These are phyloP conservation scores for Microdochium paspali DNA, from an alignment of 2,329 filamentous ascomycete genomes.

Conservation along the genomic window DNA sequence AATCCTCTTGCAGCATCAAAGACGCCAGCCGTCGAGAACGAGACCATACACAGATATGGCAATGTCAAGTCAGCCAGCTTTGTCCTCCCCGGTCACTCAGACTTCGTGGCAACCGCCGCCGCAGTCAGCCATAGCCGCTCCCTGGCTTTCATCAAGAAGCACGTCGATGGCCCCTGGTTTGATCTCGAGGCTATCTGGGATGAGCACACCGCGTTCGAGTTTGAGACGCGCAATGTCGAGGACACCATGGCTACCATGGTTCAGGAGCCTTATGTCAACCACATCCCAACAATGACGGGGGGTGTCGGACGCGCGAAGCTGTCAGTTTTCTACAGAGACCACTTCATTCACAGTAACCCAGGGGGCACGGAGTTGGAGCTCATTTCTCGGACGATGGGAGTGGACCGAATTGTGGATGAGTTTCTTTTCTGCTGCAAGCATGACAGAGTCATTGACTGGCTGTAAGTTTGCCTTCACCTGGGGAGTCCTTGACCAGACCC, in stretches of 20 bases:
- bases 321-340: slow-evolving; percentile 58
- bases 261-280: slow-evolving; percentile 69
- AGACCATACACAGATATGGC: slow-evolving; percentile 29
- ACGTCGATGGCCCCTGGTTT: slow-evolving; percentile 56
- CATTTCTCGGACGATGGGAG: slow-evolving; percentile 60
- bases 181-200: slow-evolving; percentile 74
- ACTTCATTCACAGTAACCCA: slow-evolving; percentile 69
- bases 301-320: slow-evolving; percentile 57
- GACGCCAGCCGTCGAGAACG: slow-evolving; percentile 6
- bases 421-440: slow-evolving; percentile 60
- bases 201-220: slow-evolving; percentile 66
- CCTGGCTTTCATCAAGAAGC: slow-evolving; percentile 54
- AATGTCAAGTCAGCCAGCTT: slow-evolving; percentile 34
- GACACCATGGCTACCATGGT: slow-evolving; percentile 79
- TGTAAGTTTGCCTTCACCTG: no score
- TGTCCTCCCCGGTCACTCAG: slow-evolving; percentile 33
- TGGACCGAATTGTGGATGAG: slow-evolving; percentile 64
- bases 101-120: slow-evolving; percentile 44
- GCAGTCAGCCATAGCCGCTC: slow-evolving; percentile 57
- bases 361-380: slow-evolving; percentile 58
- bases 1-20: slow-evolving; percentile 4
- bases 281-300: slow-evolving; percentile 62
- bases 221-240: slow-evolving; percentile 56
- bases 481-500: background rate
- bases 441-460: slow-evolving; percentile 54